phyloP scores from a whole-genome alignment of 2,329 filamentous ascomycete species.

The Trichoderma oligosporum region DNA sequence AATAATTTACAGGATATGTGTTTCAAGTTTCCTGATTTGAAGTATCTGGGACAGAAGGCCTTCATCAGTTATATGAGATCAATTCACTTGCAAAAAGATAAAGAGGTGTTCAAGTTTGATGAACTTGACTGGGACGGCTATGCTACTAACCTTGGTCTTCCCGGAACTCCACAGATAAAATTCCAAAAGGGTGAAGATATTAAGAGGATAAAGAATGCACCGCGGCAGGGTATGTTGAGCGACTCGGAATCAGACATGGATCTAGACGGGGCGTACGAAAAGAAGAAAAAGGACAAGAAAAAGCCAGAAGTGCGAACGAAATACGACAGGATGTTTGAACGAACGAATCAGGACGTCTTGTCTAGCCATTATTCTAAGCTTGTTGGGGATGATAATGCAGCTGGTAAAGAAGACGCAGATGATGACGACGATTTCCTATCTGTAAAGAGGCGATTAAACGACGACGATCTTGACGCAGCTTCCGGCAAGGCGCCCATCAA shows the following conservation, averaged over 20 bases:
- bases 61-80: slow-evolving; percentile 88
- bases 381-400: slow-evolving; percentile 53
- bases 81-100: slow-evolving; percentile 83
- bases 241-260: slow-evolving; percentile 57
- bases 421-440: slow-evolving; percentile 78
- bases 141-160: slow-evolving; percentile 79
- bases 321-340: slow-evolving; percentile 96
- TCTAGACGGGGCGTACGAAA: slow-evolving; percentile 38
- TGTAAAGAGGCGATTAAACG: slow-evolving; percentile 81
- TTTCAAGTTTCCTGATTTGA: slow-evolving; percentile 89
- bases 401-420: slow-evolving; percentile 43
- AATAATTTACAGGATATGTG: slow-evolving; percentile 89
- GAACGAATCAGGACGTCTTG: slow-evolving; percentile 90
- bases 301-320: slow-evolving; percentile 81
- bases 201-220: slow-evolving; percentile 83
- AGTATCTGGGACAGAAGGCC: slow-evolving; percentile 93
- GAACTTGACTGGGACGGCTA: slow-evolving; percentile 81
- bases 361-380: slow-evolving; percentile 92
- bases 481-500: slow-evolving; percentile 42
- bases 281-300: slow-evolving; percentile 52
- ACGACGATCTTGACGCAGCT: slow-evolving; percentile 57
- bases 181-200: slow-evolving; percentile 87
- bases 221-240: slow-evolving; percentile 62
- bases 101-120: slow-evolving; percentile 82
- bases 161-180: slow-evolving; percentile 88